phyloP scores from a whole-genome alignment of 768 basidiomycete genomes.

The Pleurotus platypus region DNA sequence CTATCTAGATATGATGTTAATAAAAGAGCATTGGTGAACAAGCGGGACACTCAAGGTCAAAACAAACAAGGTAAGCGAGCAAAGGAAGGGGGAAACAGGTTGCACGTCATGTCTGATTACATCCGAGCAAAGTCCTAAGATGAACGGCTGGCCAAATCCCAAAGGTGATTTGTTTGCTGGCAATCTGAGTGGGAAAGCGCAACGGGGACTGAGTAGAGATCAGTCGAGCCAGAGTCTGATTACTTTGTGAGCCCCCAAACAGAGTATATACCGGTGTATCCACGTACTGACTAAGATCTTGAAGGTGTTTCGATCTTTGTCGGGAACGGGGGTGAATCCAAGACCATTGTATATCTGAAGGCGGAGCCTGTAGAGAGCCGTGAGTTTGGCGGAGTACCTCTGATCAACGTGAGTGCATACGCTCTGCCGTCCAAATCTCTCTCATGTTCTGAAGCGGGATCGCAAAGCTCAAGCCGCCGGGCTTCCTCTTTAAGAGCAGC shows the following conservation, averaged over 20 bases:
- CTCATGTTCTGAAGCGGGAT: constrained; percentile 71
- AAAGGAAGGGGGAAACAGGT: no score
- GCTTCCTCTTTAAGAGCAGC: constrained; percentile 64
- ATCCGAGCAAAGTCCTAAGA: no score
- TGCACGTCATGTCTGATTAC: no score
- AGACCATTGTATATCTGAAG: constrained; percentile 66
- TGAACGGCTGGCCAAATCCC: background rate
- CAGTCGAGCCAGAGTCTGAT: background rate
- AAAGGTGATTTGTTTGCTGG: background rate
- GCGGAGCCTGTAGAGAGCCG: constrained; percentile 45
- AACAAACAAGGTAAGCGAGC: no score
- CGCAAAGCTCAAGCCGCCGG: constrained; percentile 57
- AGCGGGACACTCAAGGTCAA: no score
- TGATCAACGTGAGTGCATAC: constrained; percentile 36
- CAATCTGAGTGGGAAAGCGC: background rate
- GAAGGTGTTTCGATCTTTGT: constrained; percentile 42
- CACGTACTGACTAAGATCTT: constrained; percentile 73
- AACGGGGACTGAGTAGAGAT: background rate
- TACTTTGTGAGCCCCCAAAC: background rate
- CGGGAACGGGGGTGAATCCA: constrained; percentile 66
- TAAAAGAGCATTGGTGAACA: no score
- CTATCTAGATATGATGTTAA: no score
- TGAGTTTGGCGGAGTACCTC: no score
- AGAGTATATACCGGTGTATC: background rate
- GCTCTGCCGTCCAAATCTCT: constrained; percentile 63